phyloP scores from a whole-genome alignment of 2,329 filamentous ascomycete genomes.

The Fusarium tjaetaba region DNA sequence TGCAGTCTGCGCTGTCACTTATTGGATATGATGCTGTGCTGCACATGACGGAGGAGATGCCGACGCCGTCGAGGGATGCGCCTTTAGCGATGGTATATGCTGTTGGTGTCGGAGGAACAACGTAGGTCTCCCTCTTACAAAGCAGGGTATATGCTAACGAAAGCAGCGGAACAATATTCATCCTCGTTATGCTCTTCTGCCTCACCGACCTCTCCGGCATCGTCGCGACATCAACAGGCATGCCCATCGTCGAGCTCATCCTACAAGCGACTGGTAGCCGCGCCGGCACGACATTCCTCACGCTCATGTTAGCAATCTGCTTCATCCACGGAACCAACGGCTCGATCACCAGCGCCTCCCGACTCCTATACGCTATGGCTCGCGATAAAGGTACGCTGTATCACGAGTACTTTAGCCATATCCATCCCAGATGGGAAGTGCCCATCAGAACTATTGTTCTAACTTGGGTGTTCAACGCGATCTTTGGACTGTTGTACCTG shows the following conservation, averaged over 20 bases:
- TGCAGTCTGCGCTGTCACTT: conserved; percentile 51
- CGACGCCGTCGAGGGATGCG: conserved; percentile 51
- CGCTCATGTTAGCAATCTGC: conserved; percentile 54
- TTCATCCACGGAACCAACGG: conserved; percentile 59
- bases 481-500: conserved; percentile 32
- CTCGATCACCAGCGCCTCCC: conserved; percentile 54
- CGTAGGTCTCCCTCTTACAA: conserved; percentile 36
- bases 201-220: conserved; percentile 51
- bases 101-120: conserved; percentile 54
- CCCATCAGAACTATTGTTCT: conserved; percentile 25
- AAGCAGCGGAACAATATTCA: conserved; percentile 49
- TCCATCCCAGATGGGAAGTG: conserved; percentile 23
- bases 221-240: conserved; percentile 51
- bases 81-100: conserved; percentile 56
- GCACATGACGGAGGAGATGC: conserved; percentile 60
- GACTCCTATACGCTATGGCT: conserved; percentile 52
- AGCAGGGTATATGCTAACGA: too few species aligned
- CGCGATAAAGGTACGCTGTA: conserved; percentile 29
- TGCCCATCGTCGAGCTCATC: conserved; percentile 59
- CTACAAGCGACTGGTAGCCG: conserved; percentile 54
- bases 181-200: conserved; percentile 55
- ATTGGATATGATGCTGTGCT: conserved; percentile 57
- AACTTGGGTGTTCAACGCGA: conserved; percentile 22
- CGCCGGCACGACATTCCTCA: conserved; percentile 53
- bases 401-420: conserved; percentile 26